phyloP scores from a whole-genome alignment of 345 rosid species.

The Bruguiera parviflora region DNA sequence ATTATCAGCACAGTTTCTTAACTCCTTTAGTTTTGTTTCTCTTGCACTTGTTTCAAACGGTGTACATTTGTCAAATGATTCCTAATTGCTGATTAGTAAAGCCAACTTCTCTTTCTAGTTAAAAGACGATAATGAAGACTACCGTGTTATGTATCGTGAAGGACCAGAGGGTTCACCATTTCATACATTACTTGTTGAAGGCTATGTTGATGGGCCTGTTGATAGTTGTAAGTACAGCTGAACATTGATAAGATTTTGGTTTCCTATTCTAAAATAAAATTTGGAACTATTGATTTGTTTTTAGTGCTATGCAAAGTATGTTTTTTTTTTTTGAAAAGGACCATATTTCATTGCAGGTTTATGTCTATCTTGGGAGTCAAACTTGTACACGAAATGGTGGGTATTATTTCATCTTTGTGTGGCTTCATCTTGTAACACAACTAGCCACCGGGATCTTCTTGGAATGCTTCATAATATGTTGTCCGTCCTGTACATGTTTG shows the following conservation, averaged over 20 bases:
- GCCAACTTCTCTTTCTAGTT: conserved; percentile 41
- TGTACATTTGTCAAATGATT: background rate
- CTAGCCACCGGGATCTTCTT: background rate
- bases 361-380: conserved; percentile 78
- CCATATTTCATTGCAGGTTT: conserved; percentile 52
- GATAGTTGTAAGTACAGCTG: conserved; percentile 64
- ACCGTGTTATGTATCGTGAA: conserved; percentile 88
- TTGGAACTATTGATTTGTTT: background rate
- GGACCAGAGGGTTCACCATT: conserved; percentile 81
- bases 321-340: conserved; percentile 15
- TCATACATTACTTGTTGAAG: conserved; percentile 89
- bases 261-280: conserved; percentile 2
- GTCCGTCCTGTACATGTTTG: no score
- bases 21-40: background rate
- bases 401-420: conserved; percentile 17
- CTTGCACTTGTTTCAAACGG: background rate
- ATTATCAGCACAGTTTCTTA: background rate
- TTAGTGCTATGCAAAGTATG: background rate
- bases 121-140: conserved; percentile 73
- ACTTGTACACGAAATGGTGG: conserved; percentile 78
- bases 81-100: conserved; percentile 7
- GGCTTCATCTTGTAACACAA: background rate
- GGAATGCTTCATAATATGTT: no score
- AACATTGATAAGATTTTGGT: background rate
- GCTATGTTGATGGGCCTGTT: conserved; percentile 80